These are phyloP conservation scores for Grosmannia huntii DNA, from an alignment of 2,329 filamentous ascomycete genomes.

Conservation along the genomic window DNA sequence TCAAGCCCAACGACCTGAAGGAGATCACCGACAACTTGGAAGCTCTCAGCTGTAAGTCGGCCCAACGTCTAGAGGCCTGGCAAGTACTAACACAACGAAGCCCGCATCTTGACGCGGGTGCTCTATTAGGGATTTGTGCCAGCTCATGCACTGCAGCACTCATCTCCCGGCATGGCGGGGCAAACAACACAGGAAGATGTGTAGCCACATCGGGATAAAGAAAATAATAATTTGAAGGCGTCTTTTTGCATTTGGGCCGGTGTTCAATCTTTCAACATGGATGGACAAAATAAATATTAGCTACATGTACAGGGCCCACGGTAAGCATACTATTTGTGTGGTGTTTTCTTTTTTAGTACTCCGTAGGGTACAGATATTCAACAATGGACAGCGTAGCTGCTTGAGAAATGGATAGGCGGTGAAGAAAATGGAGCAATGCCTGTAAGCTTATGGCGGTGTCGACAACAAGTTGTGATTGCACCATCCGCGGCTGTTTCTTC, in stretches of 20 bases:
- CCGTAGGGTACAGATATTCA: background rate
- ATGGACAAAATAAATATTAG: slow-evolving; percentile 3
- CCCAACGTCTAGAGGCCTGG: background rate
- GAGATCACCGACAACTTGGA: slow-evolving; percentile 76
- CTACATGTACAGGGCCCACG: background rate
- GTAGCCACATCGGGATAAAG: background rate
- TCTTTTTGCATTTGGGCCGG: slow-evolving; percentile 3
- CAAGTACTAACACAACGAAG: slow-evolving; percentile 15
- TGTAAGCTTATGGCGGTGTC: background rate
- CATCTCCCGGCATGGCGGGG: background rate
- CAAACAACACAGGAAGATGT: background rate
- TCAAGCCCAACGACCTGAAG: slow-evolving; percentile 70
- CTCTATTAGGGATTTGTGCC: slow-evolving; percentile 23
- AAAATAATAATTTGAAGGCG: background rate
- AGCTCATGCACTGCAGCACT: background rate
- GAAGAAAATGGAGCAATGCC: background rate
- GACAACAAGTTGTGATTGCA: background rate
- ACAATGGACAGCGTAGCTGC: background rate
- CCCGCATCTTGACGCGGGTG: slow-evolving; percentile 33
- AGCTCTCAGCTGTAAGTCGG: slow-evolving; percentile 57
- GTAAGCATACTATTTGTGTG: background rate
- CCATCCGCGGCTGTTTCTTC: background rate
- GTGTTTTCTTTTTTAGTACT: background rate
- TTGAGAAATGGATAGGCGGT: background rate
- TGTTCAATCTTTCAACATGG: slow-evolving; percentile 13